These are phyloP conservation scores for Xylariaceae sp. DNA, from an alignment of 2,329 filamentous ascomycete genomes.

Conservation along the genomic window DNA sequence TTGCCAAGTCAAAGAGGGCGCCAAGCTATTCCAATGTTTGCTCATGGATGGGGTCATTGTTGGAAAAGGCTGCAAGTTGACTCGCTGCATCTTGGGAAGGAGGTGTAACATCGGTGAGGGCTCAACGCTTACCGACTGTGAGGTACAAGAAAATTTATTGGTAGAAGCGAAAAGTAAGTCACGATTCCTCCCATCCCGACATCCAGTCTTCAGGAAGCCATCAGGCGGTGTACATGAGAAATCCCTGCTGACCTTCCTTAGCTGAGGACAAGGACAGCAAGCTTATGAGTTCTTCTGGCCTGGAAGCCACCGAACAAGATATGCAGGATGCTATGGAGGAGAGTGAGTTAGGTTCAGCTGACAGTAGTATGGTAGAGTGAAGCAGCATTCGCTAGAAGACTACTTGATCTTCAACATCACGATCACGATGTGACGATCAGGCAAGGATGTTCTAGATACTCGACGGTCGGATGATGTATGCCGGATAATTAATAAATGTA, in stretches of 20 bases:
- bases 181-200: background rate
- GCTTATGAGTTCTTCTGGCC: constrained; percentile 62
- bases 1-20: constrained; percentile 82
- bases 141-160: constrained; percentile 85
- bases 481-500: no score
- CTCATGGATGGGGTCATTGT: constrained; percentile 90
- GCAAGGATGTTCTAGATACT: no score
- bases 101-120: constrained; percentile 79
- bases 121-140: constrained; percentile 77
- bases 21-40: constrained; percentile 79
- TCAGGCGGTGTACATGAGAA: constrained; percentile 4
- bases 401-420: no score
- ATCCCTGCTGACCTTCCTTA: constrained; percentile 30
- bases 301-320: constrained; percentile 35
- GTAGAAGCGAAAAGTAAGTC: constrained; percentile 72
- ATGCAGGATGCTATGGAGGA: constrained; percentile 42
- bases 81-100: constrained; percentile 80
- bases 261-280: constrained; percentile 65
- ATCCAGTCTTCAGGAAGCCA: background rate
- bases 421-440: no score
- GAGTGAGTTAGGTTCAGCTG: constrained; percentile 20
- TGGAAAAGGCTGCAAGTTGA: constrained; percentile 78
- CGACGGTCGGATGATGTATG: no score
- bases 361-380: constrained; percentile 1
- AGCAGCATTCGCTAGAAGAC: no score